phyloP scores from a whole-genome alignment of 352 stramenopile genomes.

The Globisporangium nunn region DNA sequence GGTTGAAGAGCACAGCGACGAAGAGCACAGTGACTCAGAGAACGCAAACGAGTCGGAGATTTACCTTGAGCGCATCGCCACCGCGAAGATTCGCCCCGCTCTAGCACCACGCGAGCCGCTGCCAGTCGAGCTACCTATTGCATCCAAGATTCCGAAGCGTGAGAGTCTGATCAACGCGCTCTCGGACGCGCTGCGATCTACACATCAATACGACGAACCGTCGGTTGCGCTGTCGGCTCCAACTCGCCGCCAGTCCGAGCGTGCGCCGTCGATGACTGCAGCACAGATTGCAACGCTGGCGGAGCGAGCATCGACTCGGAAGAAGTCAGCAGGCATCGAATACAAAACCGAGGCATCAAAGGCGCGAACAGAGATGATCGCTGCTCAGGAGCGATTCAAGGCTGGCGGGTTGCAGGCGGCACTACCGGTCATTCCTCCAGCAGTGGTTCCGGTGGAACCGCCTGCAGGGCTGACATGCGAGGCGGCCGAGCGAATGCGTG shows the following conservation, averaged over 20 bases:
- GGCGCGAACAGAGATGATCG: neutral
- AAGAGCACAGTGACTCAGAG: constrained; percentile 3
- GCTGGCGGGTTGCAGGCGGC: neutral
- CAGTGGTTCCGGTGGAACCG: constrained; percentile 1
- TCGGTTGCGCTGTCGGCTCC: neutral
- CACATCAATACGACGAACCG: neutral
- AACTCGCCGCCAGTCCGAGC: constrained; percentile 10
- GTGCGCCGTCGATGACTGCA: constrained; percentile 6
- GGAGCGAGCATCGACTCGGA: constrained; percentile 2
- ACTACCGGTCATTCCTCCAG: neutral
- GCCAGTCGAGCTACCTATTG: neutral
- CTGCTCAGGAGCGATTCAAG: constrained; percentile 6
- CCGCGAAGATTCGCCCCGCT: neutral
- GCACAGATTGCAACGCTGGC: constrained; percentile 5
- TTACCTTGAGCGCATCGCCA: constrained; percentile 5
- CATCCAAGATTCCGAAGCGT: neutral
- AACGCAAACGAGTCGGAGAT: constrained; percentile 11
- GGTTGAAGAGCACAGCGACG: constrained; percentile 13
- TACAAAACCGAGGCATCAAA: constrained; percentile 9
- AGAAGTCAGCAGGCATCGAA: constrained; percentile 9
- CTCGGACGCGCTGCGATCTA: constrained; percentile 8
- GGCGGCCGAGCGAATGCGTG: constrained; percentile 3
- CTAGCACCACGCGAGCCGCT: neutral
- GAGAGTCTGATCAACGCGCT: constrained; percentile 13
- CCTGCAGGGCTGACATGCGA: neutral